Base-by-base conservation (phyloP, 768 basidiomycete species). In the Phlegmacium glaucopus region DNA sequence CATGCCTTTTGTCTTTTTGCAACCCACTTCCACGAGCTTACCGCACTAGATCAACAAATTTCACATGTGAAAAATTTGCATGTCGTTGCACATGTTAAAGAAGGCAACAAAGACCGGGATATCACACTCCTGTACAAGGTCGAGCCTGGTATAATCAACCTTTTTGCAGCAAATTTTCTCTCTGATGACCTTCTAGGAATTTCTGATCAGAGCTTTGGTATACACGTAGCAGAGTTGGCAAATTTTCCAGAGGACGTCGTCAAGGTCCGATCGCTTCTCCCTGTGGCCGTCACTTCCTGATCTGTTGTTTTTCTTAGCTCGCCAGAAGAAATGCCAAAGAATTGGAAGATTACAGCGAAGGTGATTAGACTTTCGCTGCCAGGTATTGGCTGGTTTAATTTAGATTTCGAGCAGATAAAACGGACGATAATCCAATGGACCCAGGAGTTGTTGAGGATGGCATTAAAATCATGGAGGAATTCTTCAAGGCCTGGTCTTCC, bases 1-100 rank as follows among this genome's bases (percentile, higher is more conserved):
- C 85, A 87, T 54, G 90, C 91, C 2, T 96, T 96, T 67, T 95
- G 94, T 61, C 74, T 98, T 6, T 99, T 99, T 60, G 95, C 96
- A 0, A 96, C 96, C 0, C 95, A 98, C 63, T 99, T 97, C 69
- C 95, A 98, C 66, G 96, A 99, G 62, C 75, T 99, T 29, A 98
- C 96, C 0, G 84, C 88, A 0, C 77, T 99, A 16, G 87, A 94
- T 53, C 87, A 95, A 66, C 80, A 94, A 62, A 72, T 94, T 16
- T 51, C 77, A 0, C 87, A 94, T 52, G 93, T 99, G 45, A 90
- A 90, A 66, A 99, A 98, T 63, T 65, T 97, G 27, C 94, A 98
- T 60, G 95, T 98, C 43, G 90, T 94, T 11, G 95, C 96, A 4
- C 90, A 96, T 57, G 93, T 98, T 12, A 90, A 87, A 0, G 80